Conservation (phyloP, 2,329 filamentous ascomycete species). For the Alternaria viburni region DNA sequence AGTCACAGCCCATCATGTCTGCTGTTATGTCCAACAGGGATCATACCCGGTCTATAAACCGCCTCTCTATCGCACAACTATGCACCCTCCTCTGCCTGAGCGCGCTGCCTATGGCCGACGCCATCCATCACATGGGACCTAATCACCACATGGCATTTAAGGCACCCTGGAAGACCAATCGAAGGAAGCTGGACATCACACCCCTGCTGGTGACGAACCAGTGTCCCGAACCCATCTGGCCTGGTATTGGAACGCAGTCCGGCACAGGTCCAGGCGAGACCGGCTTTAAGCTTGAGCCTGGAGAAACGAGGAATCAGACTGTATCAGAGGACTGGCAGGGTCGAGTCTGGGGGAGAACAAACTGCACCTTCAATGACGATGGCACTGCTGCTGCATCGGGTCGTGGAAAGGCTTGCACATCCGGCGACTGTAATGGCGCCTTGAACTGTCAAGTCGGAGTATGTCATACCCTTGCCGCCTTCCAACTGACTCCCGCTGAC, state of each 20-base stretch:
- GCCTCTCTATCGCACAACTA: slow-evolving; percentile 22
- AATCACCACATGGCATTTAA: slow-evolving; percentile 42
- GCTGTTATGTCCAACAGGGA: slow-evolving; percentile 11
- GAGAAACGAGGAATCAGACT: slow-evolving; percentile 65
- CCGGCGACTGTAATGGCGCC: slow-evolving; percentile 77
- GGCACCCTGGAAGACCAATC: slow-evolving; percentile 36
- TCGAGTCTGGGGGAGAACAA: slow-evolving; percentile 81
- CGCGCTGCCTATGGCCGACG: slow-evolving; percentile 28
- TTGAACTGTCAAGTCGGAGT: slow-evolving; percentile 74
- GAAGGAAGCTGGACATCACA: slow-evolving; percentile 43
- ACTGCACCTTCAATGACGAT: slow-evolving; percentile 75
- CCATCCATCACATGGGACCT: slow-evolving; percentile 43
- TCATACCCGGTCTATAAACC: slow-evolving; percentile 6
- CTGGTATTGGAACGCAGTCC: slow-evolving; percentile 74
- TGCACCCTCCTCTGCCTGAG: slow-evolving; percentile 33
- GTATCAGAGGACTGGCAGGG: slow-evolving; percentile 81
- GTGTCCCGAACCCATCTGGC: slow-evolving; percentile 75
- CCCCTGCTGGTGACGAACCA: slow-evolving; percentile 74
- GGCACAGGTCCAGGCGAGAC: slow-evolving; percentile 70
- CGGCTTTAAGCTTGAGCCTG: slow-evolving; percentile 71
- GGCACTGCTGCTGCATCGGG: slow-evolving; percentile 61
- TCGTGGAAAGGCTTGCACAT: slow-evolving; percentile 67
- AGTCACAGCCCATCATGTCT: slow-evolving; percentile 26
- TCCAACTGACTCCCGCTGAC: slow-evolving; percentile 10
- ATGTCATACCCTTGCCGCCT: slow-evolving; percentile 41